These are phyloP conservation scores for Umbelopsis isabellina DNA, from an alignment of 192 early-diverging fungal species.

Conservation along the genomic window DNA sequence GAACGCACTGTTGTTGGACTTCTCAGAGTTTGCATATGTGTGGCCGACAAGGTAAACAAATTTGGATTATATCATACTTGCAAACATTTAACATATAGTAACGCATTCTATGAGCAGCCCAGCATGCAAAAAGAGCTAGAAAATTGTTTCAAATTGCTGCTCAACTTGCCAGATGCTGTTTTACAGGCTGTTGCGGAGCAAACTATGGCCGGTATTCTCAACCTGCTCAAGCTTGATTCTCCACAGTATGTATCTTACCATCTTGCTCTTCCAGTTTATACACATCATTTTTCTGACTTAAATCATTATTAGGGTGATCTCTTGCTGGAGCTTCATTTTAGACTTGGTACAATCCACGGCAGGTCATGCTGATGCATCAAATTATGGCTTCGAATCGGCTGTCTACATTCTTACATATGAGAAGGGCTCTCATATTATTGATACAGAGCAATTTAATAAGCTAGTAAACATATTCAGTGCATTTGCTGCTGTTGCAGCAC, in stretches of 20 bases:
- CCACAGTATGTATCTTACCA: neutral
- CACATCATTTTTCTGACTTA: slow-evolving; percentile 17
- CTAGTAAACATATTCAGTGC: slow-evolving; percentile 71
- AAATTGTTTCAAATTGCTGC: slow-evolving; percentile 56
- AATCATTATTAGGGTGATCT: slow-evolving; percentile 22
- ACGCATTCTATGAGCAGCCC: slow-evolving; percentile 39
- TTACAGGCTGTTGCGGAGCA: slow-evolving; percentile 73
- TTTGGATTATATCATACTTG: slow-evolving; percentile 6
- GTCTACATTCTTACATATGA: slow-evolving; percentile 58
- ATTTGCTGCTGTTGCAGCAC: slow-evolving; percentile 59
- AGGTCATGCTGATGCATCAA: slow-evolving; percentile 62
- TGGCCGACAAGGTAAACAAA: slow-evolving; percentile 64
- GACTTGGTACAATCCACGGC: slow-evolving; percentile 57
- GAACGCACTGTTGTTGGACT: slow-evolving; percentile 79
- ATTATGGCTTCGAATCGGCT: slow-evolving; percentile 67
- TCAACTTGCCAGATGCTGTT: slow-evolving; percentile 58
- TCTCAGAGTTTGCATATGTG: slow-evolving; percentile 68
- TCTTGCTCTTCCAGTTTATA: neutral
- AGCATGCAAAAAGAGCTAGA: slow-evolving; percentile 57
- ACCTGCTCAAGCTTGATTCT: slow-evolving; percentile 42
- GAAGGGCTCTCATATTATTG: slow-evolving; percentile 35
- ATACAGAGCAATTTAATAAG: slow-evolving; percentile 73
- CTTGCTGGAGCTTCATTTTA: slow-evolving; percentile 56
- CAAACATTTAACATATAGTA: slow-evolving; percentile 20
- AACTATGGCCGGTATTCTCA: slow-evolving; percentile 75